Evolutionary conservation across 2,329 filamentous ascomycete genomes (phyloP), one percentile per base, ranked within the genome.

Genomic region (Corynespora cassiicola): DNA sequence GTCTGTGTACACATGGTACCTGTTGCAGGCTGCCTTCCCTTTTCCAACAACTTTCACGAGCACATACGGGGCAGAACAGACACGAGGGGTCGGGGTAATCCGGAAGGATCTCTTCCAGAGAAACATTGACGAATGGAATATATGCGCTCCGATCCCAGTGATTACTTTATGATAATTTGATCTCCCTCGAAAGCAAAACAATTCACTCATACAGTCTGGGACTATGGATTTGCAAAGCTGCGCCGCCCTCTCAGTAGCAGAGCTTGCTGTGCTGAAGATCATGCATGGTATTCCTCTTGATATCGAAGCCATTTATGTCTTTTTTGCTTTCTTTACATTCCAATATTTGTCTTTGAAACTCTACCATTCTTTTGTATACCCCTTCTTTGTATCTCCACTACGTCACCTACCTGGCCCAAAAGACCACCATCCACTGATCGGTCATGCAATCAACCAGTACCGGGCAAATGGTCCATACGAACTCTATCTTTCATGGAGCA

Each of bases 361-460:
- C 14, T 48, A 52, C 36, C 30, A 46, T 39, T 37, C 42, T 33
- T 45, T 49, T 26, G 21, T 47, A 45, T 45, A 47, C 41, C 42
- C 54, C 19, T 45, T 53, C 39, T 43, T 45, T 37, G 16, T 43
- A 31, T 52, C 54, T 23, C 40, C 50, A 17, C 23, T 49, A 20
- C 41, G 49, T 15, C 22, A 50, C 35, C 21, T 53, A 9, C 49
- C 46, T 22, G 36, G 37, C 14, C 42, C 46, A 24, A 53, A 42
- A 27, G 26, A 38, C 19, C 33, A 44, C 30, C 34, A 39, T 17
- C 29, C 23, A 33, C 20, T 42, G 26, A 38, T 48, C 14, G 50
- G 50, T 12, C 47, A 54, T 24, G 24, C 47, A 5, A 34, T 51
- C 37, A 49, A 45, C 14, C 37, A 40, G 10, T 31, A 44, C 16